Base-by-base conservation (phyloP, 345 rosid species). In the Linum tenue region DNA sequence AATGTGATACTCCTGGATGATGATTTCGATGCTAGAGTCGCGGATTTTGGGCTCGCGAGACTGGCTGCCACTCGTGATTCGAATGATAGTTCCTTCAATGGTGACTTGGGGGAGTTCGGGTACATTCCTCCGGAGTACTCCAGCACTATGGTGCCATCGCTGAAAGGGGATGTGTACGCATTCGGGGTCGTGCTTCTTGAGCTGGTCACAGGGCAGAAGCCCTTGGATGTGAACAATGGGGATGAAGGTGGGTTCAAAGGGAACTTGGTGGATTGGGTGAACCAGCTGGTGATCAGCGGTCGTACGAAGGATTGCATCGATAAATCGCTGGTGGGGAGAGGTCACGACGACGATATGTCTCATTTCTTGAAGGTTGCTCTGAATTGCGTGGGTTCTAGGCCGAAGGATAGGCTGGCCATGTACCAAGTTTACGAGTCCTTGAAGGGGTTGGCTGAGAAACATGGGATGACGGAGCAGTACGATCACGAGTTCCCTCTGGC, bases 211-310 rank as follows among this genome's bases (percentile, higher is more conserved):
- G 84, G 84, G 37, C 79, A 79, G 72, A 83, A 79, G 42, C 80
- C 84, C 5, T 36, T 78, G 37, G 83, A 61, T 40, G 55, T 69
- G 17, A 75, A 41, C 55, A 64, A 56, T 7, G 81, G 69, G 7
- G 83, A 78, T 22, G 86, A 80, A 15, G 31, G 31, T 22, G 85
- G 75, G 58, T 85, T 81, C 64, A 83, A 74, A 63, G 86, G 81
- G 50, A 82, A 76, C 76, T 71, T 86, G 67, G 88, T 86, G 71
- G 85, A 83, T 31, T 86, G 86, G 91, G 82, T 82, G 39, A 72
- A 66, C 63, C 76, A 65, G 61, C 51, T 67, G 44, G 60, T 66
- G 62, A 72, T 69, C 58, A 39, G 66, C 4, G 79, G 73, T 68
- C 69, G 63, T 66, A 51, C 70, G 67, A 76, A 73, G 62, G 78